Evolutionary conservation across 2,329 filamentous ascomycete genomes (phyloP).

Genomic region (Aureobasidium sp.): DNA sequence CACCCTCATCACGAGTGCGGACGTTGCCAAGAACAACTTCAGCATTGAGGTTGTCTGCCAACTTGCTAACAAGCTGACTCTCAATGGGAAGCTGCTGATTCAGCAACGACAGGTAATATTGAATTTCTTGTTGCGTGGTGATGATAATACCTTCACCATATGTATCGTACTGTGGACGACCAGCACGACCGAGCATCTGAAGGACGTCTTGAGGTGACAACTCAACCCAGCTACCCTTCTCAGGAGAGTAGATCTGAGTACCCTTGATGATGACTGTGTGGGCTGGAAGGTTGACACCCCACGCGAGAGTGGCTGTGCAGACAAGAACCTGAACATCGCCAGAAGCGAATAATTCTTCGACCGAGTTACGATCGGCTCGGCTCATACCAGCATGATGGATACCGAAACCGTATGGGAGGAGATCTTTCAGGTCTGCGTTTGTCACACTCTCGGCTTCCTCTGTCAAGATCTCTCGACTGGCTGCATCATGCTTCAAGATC

Average conservation of each 20-base stretch:
- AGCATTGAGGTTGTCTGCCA: conserved; percentile 93
- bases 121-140: conserved; percentile 87
- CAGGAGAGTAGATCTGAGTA: conserved; percentile 93
- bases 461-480: conserved; percentile 77
- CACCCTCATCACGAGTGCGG: conserved; percentile 82
- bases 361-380: conserved; percentile 85
- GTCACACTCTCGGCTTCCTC: conserved; percentile 76
- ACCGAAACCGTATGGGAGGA: conserved; percentile 92
- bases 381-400: conserved; percentile 99
- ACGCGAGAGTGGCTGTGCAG: conserved; percentile 94
- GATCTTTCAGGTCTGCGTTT: conserved; percentile 83
- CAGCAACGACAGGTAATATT: conserved; percentile 92
- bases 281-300: conserved; percentile 96
- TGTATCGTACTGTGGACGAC: conserved; percentile 91
- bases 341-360: conserved; percentile 88
- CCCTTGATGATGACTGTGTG: conserved; percentile 99
- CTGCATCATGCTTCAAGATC: conserved; percentile 86
- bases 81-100: conserved; percentile 98
- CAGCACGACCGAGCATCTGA: conserved; percentile 96
- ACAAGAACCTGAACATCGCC: conserved; percentile 91
- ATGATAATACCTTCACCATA: conserved; percentile 99
- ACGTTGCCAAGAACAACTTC: conserved; percentile 94
- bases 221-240: conserved; percentile 98
- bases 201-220: conserved; percentile 94
- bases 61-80: conserved; percentile 84